Conservation (phyloP, 371 early-diverging fungal genomes). For the Apophysomyces ossiformis region DNA sequence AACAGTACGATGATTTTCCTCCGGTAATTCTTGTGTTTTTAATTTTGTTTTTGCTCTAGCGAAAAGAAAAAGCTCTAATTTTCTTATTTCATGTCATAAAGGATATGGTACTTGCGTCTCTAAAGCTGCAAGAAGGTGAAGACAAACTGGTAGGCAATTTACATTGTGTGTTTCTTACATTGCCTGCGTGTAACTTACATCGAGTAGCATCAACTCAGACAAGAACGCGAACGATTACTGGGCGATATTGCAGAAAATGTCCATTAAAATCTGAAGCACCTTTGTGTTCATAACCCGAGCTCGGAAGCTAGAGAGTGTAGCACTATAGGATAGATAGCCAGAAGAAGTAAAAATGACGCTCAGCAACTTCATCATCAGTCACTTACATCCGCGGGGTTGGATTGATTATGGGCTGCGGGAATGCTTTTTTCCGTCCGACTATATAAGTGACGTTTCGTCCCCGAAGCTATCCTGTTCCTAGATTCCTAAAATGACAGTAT, state of each 20-base stretch:
- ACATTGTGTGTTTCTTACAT: not conserved
- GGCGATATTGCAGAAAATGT: constrained; percentile 23
- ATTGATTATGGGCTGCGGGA: no score
- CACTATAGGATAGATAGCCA: no score
- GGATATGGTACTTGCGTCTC: constrained; percentile 27
- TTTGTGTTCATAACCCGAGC: no score
- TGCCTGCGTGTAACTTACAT: not conserved
- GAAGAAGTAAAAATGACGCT: no score
- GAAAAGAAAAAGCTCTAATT: not conserved
- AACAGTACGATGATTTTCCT: constrained; percentile 21
- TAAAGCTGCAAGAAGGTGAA: constrained; percentile 18
- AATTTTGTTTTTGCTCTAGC: no score
- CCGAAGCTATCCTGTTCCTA: not conserved
- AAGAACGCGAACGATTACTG: constrained; percentile 22
- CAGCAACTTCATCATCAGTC: no score
- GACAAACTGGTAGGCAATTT: constrained; percentile 19
- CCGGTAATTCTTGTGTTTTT: constrained; percentile 18
- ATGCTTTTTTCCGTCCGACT: no score
- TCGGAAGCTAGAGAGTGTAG: no score
- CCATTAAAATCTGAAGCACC: not conserved
- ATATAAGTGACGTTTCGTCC: not conserved
- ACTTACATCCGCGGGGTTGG: no score
- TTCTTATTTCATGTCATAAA: not conserved
- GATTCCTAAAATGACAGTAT: constrained; percentile 14
- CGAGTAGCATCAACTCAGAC: constrained; percentile 9